phyloP scores from a whole-genome alignment of 371 early-diverging fungal genomes.

The Mucor mucedo region DNA sequence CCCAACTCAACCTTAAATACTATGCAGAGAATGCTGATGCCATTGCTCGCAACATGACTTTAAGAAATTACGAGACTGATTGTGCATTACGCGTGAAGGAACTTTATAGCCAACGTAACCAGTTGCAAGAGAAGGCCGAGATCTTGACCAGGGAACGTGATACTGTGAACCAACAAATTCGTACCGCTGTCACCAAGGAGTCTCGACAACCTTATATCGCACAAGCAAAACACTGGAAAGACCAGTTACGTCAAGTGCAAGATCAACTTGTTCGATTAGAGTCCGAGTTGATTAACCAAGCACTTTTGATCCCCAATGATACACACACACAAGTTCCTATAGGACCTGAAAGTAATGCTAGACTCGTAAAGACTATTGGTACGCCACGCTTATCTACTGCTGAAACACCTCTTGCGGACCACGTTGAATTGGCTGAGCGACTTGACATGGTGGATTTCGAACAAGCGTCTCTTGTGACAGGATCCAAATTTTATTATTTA shows the following conservation, averaged over 20 bases:
- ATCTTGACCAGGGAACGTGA: slow-evolving; percentile 17
- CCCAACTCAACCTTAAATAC: slow-evolving; percentile 67
- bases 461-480: slow-evolving; percentile 82
- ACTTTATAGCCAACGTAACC: slow-evolving; percentile 56
- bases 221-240: slow-evolving; percentile 34
- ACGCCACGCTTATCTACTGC: slow-evolving; percentile 23
- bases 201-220: slow-evolving; percentile 18
- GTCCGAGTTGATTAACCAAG: slow-evolving; percentile 32
- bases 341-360: slow-evolving; percentile 67
- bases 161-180: slow-evolving; percentile 22
- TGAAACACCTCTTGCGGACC: slow-evolving; percentile 58
- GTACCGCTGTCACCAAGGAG: slow-evolving; percentile 15
- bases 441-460: slow-evolving; percentile 83
- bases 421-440: slow-evolving; percentile 64
- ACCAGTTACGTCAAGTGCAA: slow-evolving; percentile 21
- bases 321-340: slow-evolving; percentile 71
- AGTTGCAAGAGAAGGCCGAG: slow-evolving; percentile 1
- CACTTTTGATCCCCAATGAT: slow-evolving; percentile 73
- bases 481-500: slow-evolving; percentile 88
- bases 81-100: slow-evolving; percentile 47
- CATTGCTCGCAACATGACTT: slow-evolving; percentile 56
- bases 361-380: slow-evolving; percentile 53
- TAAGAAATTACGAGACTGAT: slow-evolving; percentile 58
- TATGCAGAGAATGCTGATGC: slow-evolving; percentile 57
- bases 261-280: slow-evolving; percentile 20